Evolutionary conservation across 768 basidiomycete genomes (phyloP).

Genomic region (Mycena crocata): DNA sequence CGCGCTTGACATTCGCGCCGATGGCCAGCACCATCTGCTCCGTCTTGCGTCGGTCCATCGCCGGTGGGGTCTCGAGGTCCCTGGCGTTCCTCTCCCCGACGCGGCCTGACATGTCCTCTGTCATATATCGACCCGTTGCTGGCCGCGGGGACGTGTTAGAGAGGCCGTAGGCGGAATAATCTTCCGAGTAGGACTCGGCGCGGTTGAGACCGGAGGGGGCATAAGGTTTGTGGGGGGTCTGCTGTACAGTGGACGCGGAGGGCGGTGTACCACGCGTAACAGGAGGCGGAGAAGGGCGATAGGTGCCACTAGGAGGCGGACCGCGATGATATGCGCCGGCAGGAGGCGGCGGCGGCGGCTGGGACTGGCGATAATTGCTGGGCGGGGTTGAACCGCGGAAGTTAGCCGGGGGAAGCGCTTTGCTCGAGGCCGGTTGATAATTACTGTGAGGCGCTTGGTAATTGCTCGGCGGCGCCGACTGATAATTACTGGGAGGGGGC

Average conservation of each 20-base stretch:
- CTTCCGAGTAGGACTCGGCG: constrained; percentile 13
- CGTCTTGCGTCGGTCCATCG: constrained; percentile 3
- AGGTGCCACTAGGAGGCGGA: neutral
- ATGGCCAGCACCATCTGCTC: constrained; percentile 11
- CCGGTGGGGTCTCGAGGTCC: neutral
- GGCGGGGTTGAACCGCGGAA: neutral
- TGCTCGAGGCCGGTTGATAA: too few relatives aligned
- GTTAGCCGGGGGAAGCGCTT: neutral
- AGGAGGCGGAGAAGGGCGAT: constrained; percentile 4
- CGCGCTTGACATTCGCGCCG: constrained; percentile 5
- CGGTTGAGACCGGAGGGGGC: neutral
- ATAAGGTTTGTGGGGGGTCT: neutral
- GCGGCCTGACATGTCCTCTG: constrained; percentile 8
- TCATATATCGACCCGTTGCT: neutral
- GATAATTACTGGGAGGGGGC: neutral
- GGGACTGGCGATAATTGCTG: neutral
- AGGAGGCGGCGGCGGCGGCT: neutral
- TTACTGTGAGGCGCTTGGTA: neutral
- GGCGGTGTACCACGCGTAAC: constrained; percentile 1
- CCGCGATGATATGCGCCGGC: constrained; percentile 4
- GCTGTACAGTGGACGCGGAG: constrained; percentile 7
- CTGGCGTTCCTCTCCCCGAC: neutral
- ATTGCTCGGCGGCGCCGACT: neutral
- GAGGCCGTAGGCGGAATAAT: constrained; percentile 16
- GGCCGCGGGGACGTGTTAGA: neutral